Base-by-base conservation (phyloP, 2,329 filamentous ascomycete genomes). In the Juglanconis juglandina region DNA sequence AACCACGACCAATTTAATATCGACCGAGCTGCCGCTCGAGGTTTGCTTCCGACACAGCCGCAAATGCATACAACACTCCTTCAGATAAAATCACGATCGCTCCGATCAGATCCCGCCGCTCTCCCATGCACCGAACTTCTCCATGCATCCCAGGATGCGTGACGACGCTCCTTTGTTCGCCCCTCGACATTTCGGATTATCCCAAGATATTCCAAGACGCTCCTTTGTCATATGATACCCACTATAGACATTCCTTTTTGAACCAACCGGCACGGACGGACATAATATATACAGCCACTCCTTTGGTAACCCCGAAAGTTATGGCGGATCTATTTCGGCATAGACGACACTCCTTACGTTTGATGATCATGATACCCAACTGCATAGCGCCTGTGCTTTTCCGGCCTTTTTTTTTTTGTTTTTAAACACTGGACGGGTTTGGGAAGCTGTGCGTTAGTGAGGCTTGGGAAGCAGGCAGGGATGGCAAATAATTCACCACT, bases 351-450 rank as follows among this genome's bases (percentile, higher is more conserved):
- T 80, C 77, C 76, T 78, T 79, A 74, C 71, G 73, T 64, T 70
- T 63, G 67, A 72, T 70, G 72, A 73, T 70, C 68, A 76, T 72
- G 72, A 76, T 77, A 75, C 76, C 76, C 77, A 77, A 79, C 73
- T 81, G 80, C 80, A 83, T 82, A 81, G 80, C 81, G 79, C 78
- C 77, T 80, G 76, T 77, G 77, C 67, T 67, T 68, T 24, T 24
- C 24, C 24, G 24, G 24, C 2, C 2, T 58, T 59, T 50, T 62
- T 54, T 58, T 55, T 52, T 52, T 59, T 47, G 46, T 59, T 42
- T 59, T 44, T 48, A n/a, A n/a, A 44, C 24, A 4, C 39, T 17
- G 46, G 46, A 39, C 4, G 32, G 35, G 35, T n/a, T 35, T 44
- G 58, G 61, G 41, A 58, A 52, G 53, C 49, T 34, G 54, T 46